Evolutionary conservation across 2,329 filamentous ascomycete species (phyloP).

Genomic region (Aureobasidium namibiae): DNA sequence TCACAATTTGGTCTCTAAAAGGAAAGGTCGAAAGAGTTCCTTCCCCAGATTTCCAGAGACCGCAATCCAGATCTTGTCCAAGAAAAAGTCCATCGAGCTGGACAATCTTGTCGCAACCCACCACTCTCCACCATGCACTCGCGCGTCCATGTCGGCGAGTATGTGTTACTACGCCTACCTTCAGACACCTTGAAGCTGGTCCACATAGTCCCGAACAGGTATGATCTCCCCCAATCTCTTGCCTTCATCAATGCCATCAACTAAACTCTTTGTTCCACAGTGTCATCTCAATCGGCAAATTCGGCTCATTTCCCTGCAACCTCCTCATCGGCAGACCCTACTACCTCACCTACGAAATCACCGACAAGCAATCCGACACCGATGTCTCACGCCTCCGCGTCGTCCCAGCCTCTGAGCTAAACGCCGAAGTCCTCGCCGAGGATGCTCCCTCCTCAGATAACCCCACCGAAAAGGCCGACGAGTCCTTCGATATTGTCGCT

Average conservation of each 20-base stretch:
- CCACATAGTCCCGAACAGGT: constrained; percentile 56
- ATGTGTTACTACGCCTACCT: constrained; percentile 48
- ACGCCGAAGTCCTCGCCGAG: constrained; percentile 64
- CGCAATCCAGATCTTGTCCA: not conserved
- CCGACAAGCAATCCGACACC: constrained; percentile 56
- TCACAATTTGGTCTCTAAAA: not conserved
- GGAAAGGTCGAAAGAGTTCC: not conserved
- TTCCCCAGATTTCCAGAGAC: not conserved
- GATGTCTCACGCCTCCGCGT: constrained; percentile 63
- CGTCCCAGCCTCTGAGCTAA: constrained; percentile 71
- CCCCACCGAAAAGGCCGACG: constrained; percentile 14
- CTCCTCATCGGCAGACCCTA: constrained; percentile 85
- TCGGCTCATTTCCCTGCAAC: constrained; percentile 83
- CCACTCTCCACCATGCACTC: constrained; percentile 30
- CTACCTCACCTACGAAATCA: constrained; percentile 82
- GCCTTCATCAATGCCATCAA: not conserved
- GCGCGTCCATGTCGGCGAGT: constrained; percentile 41
- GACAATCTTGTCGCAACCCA: not conserved
- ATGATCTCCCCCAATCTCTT: constrained; percentile 30
- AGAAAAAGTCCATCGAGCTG: not conserved
- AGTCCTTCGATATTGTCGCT: constrained; percentile 38
- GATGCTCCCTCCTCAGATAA: constrained; percentile 34
- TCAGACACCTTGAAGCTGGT: constrained; percentile 51
- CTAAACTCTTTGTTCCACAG: not conserved
- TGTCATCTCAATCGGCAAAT: constrained; percentile 79